Evolutionary conservation across 2,329 filamentous ascomycete genomes (phyloP), one percentile per base, ranked within the genome.

Genomic region (Ceratocystis smalleyi): DNA sequence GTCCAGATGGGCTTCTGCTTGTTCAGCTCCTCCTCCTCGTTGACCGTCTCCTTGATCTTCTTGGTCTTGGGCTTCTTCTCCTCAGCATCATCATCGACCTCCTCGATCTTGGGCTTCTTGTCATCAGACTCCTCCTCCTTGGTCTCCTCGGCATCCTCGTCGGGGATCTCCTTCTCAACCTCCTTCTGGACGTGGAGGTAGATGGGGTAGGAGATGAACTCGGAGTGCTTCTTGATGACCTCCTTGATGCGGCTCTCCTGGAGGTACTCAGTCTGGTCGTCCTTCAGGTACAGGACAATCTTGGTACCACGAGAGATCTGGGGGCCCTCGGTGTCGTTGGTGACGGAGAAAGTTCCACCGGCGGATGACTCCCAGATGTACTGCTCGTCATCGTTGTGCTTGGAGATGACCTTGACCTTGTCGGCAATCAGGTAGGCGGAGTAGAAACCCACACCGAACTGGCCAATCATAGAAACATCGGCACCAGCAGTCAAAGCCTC

Each of bases 391-490:
- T 99, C 94, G 76, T 99, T 99, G 89, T 96, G 83, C 86, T 97
- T 99, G 73, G 94, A 97, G 77, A 96, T 74, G 76, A 99, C 91
- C 70, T 86, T 91, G 72, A 99, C 94, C 73, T 85, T 86, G 83
- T 99, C 94, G 76, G 94, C 94, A 71, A 99, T 94, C 67, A 99
- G 91, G 85, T 99, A 99, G 75, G 94, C 94, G 68, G 94, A 97
- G 87, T 99, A 99, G 89, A 99, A 99, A 88, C 94, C 94, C 73
- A 99, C 94, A 95, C 94, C 94, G 78, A 99, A 99, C 82, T 99
- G 94, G 75, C 94, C 94, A 77, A 99, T 99, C 94, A 99, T 97
- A 80, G 94, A 97, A 71, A 99, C 94, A 79, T 99, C 94, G 76
- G 94, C 94, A 82, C 94, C 94, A 70, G 94, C 94, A 71, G 91